Evolutionary conservation across 805 yeast species (phyloP).

Genomic region (Hanseniaspora occidentalis): DNA sequence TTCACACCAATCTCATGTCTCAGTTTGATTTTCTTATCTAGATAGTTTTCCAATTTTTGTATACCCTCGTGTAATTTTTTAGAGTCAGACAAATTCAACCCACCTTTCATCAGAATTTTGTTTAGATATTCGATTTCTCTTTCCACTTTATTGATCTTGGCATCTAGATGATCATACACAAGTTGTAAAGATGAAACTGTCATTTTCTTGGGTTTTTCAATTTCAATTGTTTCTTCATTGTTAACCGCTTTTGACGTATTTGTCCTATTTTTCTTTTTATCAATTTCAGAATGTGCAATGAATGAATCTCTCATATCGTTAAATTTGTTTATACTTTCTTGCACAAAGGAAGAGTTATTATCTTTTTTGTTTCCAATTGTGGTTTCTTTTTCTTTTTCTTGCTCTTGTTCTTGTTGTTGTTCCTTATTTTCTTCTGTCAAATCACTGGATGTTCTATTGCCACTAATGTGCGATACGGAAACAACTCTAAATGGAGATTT

Average conservation of each 20-base stretch:
- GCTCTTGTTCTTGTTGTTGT: no score
- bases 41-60: slow-evolving; percentile 26
- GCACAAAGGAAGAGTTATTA: not conserved
- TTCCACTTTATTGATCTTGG: slow-evolving; percentile 26
- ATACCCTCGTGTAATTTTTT: slow-evolving; percentile 27
- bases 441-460: not conserved
- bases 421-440: no score
- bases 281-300: not conserved
- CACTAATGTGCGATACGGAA: slow-evolving; percentile 13
- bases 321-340: not conserved
- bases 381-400: no score
- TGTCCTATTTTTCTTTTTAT: not conserved
- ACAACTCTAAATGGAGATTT: slow-evolving; percentile 24
- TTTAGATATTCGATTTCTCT: slow-evolving; percentile 28
- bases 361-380: not conserved
- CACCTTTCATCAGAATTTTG: slow-evolving; percentile 23
- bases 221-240: not conserved
- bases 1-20: slow-evolving; percentile 31
- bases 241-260: not conserved
- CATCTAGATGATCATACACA: slow-evolving; percentile 21
- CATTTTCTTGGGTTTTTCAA: not conserved
- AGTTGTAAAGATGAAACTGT: not conserved
- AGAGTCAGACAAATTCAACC: slow-evolving; percentile 27
- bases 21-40: slow-evolving; percentile 30
- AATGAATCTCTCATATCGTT: not conserved